Conservation (phyloP, 2,329 filamentous ascomycete genomes). For the Teratosphaeriaceae sp. region DNA sequence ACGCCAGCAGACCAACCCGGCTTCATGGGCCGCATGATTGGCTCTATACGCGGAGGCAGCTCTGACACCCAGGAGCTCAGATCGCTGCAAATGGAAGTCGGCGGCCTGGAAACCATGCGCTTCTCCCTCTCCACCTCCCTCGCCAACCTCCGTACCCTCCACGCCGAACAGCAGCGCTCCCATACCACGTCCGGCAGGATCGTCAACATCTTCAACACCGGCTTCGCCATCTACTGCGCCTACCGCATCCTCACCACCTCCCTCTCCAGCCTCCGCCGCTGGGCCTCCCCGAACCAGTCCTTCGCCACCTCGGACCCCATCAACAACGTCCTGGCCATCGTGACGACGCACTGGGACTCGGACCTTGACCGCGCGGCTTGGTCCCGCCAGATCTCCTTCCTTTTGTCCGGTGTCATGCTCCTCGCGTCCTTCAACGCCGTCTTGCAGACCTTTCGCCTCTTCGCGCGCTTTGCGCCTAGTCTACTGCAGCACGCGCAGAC, state of each 20-base stretch:
- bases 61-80: slow-evolving; percentile 47
- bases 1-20: slow-evolving; percentile 40
- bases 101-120: slow-evolving; percentile 74
- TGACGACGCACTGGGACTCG: slow-evolving; percentile 79
- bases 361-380: slow-evolving; percentile 74
- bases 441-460: slow-evolving; percentile 77
- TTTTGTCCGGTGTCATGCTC: slow-evolving; percentile 76
- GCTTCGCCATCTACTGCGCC: slow-evolving; percentile 75
- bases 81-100: slow-evolving; percentile 64
- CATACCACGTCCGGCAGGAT: slow-evolving; percentile 61
- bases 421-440: slow-evolving; percentile 74
- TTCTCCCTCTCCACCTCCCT: slow-evolving; percentile 61
- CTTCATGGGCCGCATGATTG: slow-evolving; percentile 67
- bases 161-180: slow-evolving; percentile 58
- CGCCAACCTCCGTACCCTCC: slow-evolving; percentile 54
- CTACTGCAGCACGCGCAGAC: slow-evolving; percentile 68
- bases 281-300: slow-evolving; percentile 36
- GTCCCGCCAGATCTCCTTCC: slow-evolving; percentile 78
- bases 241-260: slow-evolving; percentile 72
- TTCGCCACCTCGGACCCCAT: slow-evolving; percentile 73
- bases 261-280: slow-evolving; percentile 59
- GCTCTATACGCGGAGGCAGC: slow-evolving; percentile 61
- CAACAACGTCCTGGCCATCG: slow-evolving; percentile 70
- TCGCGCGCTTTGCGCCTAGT: slow-evolving; percentile 66
- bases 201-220: slow-evolving; percentile 56